Evolutionary conservation across 139 green algal genomes (phyloP).

Genomic region (Micromonas pusilla): DNA sequence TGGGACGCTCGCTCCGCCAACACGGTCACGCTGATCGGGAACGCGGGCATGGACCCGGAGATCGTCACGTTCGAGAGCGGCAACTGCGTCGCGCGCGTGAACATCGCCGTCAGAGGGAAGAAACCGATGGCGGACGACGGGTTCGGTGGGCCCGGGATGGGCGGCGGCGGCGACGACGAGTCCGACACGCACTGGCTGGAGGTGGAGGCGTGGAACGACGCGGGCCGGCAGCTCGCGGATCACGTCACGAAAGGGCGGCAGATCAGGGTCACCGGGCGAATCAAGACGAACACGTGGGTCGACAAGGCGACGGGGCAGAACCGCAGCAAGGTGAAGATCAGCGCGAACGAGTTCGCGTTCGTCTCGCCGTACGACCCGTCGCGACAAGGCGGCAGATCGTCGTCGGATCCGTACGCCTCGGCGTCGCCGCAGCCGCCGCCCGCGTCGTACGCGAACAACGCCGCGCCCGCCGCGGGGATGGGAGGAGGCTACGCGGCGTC

Average conservation of each 20-base stretch:
- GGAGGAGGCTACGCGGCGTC: neutral
- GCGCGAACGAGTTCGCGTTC: conserved; percentile 13
- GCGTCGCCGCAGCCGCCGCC: neutral
- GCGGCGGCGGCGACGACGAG: neutral
- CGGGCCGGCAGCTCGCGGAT: neutral
- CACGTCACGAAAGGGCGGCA: conserved; percentile 16
- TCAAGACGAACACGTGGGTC: conserved; percentile 10
- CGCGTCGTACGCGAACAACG: neutral
- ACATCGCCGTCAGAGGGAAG: conserved; percentile 7
- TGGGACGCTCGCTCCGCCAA: conserved; percentile 1
- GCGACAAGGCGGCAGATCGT: too few species aligned
- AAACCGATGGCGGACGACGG: neutral
- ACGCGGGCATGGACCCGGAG: conserved; percentile 17
- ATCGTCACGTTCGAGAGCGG: neutral
- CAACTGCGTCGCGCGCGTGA: neutral
- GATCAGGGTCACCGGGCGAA: conserved; percentile 2
- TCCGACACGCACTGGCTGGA: conserved; percentile 2
- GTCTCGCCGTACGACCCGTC: neutral
- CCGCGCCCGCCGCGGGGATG: neutral
- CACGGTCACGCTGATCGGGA: conserved; percentile 16
- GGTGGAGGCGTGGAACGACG: conserved; percentile 15
- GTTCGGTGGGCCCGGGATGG: neutral
- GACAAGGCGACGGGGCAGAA: conserved; percentile 4
- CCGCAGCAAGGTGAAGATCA: neutral
- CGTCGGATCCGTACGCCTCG: too few species aligned